Percentiles rank a stretch among this genome's conserved stretches.
These are phyloP conservation scores for Lagenidium giganteum DNA, from an alignment of 352 stramenopile genomes.

Conservation along the genomic window DNA sequence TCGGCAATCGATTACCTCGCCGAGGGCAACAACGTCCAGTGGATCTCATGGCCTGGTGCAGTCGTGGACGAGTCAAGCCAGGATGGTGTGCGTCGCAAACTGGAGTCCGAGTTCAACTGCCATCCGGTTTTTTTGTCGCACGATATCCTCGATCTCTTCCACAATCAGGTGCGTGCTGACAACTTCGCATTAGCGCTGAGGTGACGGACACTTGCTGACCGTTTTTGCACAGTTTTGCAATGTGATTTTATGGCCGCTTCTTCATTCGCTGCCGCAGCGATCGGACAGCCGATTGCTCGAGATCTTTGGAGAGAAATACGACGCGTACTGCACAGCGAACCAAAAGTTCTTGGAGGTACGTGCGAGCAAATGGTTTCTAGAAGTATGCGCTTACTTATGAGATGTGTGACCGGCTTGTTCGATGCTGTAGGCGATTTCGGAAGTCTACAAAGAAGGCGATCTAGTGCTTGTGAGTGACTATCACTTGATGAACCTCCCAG, in stretches of 20 bases:
- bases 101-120: slow-evolving; percentile 82
- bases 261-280: slow-evolving; percentile 85
- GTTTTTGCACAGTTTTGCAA: slow-evolving; percentile 71
- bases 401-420: slow-evolving; percentile 7
- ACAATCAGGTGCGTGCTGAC: slow-evolving; percentile 44
- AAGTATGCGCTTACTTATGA: not conserved
- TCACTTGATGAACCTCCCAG: slow-evolving; percentile 83
- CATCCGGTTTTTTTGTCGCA: slow-evolving; percentile 78
- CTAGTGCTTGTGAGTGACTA: slow-evolving; percentile 88
- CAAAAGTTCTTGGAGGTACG: slow-evolving; percentile 79
- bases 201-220: not conserved
- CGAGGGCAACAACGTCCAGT: slow-evolving; percentile 81
- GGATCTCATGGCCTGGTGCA: slow-evolving; percentile 86
- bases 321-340: slow-evolving; percentile 86
- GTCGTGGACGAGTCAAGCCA: slow-evolving; percentile 77
- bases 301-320: slow-evolving; percentile 85
- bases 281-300: slow-evolving; percentile 63
- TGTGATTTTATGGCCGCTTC: slow-evolving; percentile 87
- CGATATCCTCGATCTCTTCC: slow-evolving; percentile 79
- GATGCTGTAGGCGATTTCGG: slow-evolving; percentile 34
- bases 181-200: not conserved
- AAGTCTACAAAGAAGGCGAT: slow-evolving; percentile 82
- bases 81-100: slow-evolving; percentile 60
- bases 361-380: no score
- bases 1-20: slow-evolving; percentile 73